A percentile compares a stretch with the other conserved stretches of the same genome.
Conservation (phyloP, 1,139 yeast species). For the Arxiozyma slooffiae region DNA sequence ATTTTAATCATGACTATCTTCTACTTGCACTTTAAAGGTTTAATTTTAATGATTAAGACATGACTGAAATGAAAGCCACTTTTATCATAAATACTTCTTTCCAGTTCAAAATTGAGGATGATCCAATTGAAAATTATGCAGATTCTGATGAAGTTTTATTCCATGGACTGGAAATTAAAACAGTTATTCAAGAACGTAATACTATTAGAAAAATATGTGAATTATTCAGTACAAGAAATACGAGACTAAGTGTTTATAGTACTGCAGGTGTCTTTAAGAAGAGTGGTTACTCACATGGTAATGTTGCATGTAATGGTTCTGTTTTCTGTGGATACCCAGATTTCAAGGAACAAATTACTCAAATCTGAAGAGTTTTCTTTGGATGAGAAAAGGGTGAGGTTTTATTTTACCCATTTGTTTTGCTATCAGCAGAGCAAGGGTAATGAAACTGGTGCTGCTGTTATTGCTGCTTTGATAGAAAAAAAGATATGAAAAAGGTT, state of each 20-base stretch:
- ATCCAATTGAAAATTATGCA: conserved; percentile 75
- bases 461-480: conserved; percentile 88
- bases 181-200: conserved; percentile 72
- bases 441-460: conserved; percentile 97
- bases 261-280: conserved; percentile 89
- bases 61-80: conserved; percentile 46
- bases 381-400: conserved; percentile 50
- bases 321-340: conserved; percentile 89
- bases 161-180: conserved; percentile 46
- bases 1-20: conserved; percentile 69
- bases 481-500: conserved; percentile 60
- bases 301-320: conserved; percentile 96
- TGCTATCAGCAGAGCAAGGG: conserved; percentile 94
- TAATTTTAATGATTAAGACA: conserved; percentile 61
- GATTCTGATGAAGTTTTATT: conserved; percentile 64
- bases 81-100: conserved; percentile 82
- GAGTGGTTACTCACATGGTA: conserved; percentile 67
- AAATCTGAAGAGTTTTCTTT: conserved; percentile 80
- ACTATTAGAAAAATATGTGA: conserved; percentile 76
- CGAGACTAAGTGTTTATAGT: conserved; percentile 89
- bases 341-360: conserved; percentile 81
- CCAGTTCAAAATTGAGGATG: conserved; percentile 80
- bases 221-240: conserved; percentile 83
- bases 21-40: conserved; percentile 57
- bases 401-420: conserved; percentile 59